phyloP scores from a whole-genome alignment of 208 protist genomes.

The Acanthamoeba pearcei region DNA sequence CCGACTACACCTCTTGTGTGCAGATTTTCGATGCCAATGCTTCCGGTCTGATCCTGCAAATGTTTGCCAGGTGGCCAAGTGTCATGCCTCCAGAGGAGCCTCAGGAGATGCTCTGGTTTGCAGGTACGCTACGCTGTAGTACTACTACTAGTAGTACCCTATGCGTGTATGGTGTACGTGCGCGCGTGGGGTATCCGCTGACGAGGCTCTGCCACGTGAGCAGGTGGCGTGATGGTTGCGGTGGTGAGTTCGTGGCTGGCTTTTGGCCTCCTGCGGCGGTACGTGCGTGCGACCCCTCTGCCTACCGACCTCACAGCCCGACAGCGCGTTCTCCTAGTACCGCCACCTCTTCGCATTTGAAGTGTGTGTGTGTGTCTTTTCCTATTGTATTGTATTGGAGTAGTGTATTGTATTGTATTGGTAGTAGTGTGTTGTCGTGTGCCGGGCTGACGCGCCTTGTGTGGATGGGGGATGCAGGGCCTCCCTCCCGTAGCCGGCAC shows the following conservation, averaged over 20 bases:
- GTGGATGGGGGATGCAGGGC: too few relatives aligned
- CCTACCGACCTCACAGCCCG: neutral
- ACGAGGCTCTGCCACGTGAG: too few relatives aligned
- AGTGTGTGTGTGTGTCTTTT: neutral
- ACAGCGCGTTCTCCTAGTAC: conserved; percentile 11
- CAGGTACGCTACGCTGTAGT: neutral
- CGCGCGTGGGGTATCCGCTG: too few relatives aligned
- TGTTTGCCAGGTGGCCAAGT: neutral
- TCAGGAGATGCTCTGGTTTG: neutral
- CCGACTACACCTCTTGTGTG: too few relatives aligned
- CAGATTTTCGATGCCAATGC: neutral
- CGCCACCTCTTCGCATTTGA: neutral
- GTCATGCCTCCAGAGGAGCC: neutral
- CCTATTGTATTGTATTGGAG: neutral
- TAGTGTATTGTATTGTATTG: neutral
- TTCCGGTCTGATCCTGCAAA: neutral
- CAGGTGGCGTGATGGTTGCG: neutral
- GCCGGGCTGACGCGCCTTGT: too few relatives aligned
- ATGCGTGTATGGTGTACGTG: too few relatives aligned
- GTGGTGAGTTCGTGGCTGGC: neutral
- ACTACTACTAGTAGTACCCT: too few relatives aligned
- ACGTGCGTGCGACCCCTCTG: neutral
- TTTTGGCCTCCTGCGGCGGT: neutral
- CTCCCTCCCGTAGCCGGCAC: too few relatives aligned
- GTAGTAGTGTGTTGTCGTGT: too few relatives aligned